Evolutionary conservation across 2,329 filamentous ascomycete species (phyloP).

Genomic region (Zasmidium angulare): DNA sequence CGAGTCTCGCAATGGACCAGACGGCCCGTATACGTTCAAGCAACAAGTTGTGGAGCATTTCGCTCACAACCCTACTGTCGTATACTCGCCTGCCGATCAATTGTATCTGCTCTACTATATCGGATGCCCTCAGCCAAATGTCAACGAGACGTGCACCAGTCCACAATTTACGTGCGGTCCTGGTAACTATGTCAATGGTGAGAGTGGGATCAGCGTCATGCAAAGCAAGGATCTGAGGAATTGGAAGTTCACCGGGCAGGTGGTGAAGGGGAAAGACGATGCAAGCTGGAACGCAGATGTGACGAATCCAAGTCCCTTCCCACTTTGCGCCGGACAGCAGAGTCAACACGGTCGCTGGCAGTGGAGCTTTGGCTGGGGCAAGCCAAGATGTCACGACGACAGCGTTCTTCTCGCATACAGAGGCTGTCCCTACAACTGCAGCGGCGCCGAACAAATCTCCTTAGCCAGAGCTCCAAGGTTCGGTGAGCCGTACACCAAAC

Average conservation of each 20-base stretch:
- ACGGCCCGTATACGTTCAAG: not conserved
- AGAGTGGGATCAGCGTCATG: conserved; percentile 1
- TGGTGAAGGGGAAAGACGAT: not conserved
- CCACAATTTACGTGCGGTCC: conserved; percentile 4
- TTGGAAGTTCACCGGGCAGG: not conserved
- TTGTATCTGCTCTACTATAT: conserved; percentile 2
- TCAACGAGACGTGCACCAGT: conserved; percentile 1
- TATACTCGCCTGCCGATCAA: not conserved
- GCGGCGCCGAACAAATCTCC: not conserved
- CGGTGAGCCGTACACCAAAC: not conserved
- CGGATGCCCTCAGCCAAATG: conserved; percentile 2
- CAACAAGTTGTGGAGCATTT: conserved; percentile 4
- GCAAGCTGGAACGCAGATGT: conserved; percentile 5
- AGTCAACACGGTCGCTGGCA: not conserved
- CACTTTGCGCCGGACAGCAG: not conserved
- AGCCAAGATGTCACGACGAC: not conserved
- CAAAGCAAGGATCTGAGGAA: not conserved
- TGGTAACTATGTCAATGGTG: conserved; percentile 3
- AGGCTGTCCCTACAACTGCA: conserved; percentile 2
- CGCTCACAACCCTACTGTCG: conserved; percentile 5
- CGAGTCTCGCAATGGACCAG: not conserved
- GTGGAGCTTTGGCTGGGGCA: not conserved
- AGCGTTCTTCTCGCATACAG: conserved; percentile 3
- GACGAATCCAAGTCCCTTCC: conserved; percentile 3
- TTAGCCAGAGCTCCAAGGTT: not conserved